These are phyloP conservation scores for Periconia digitata DNA, from an alignment of 2,329 filamentous ascomycete genomes.

Conservation along the genomic window DNA sequence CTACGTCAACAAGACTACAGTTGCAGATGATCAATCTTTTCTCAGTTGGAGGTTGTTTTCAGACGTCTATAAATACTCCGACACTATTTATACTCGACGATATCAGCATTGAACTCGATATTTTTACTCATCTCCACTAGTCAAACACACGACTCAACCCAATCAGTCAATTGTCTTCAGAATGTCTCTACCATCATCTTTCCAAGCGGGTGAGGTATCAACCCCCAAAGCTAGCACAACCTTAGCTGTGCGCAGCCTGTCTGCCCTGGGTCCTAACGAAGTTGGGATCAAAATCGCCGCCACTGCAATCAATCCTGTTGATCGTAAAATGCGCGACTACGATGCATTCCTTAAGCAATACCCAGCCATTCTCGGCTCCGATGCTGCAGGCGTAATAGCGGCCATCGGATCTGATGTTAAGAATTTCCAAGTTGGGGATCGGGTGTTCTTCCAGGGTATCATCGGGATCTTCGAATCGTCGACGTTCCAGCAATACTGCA, in stretches of 20 bases:
- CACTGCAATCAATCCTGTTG: conserved; percentile 54
- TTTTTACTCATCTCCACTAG: no score
- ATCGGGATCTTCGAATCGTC: conserved; percentile 30
- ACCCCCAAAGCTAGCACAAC: background rate
- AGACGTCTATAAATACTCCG: no score
- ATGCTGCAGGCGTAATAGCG: conserved; percentile 49
- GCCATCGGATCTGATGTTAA: conserved; percentile 44
- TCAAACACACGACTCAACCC: background rate
- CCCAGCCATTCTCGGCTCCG: conserved; percentile 49
- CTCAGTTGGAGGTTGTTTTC: no score
- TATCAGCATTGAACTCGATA: no score
- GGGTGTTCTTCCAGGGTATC: conserved; percentile 31
- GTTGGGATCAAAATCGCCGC: conserved; percentile 53
- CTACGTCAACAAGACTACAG: no score
- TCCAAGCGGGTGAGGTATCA: background rate
- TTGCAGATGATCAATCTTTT: no score
- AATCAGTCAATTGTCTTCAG: background rate
- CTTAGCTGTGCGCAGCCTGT: conserved; percentile 42
- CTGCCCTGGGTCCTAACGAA: conserved; percentile 50
- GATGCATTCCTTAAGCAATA: conserved; percentile 48
- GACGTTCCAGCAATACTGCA: conserved; percentile 20
- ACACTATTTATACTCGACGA: no score
- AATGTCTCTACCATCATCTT: background rate
- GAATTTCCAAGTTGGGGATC: conserved; percentile 21
- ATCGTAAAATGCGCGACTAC: conserved; percentile 45